phyloP scores from a whole-genome alignment of 2,329 filamentous ascomycete species.

The Macroventuria anomochaeta region DNA sequence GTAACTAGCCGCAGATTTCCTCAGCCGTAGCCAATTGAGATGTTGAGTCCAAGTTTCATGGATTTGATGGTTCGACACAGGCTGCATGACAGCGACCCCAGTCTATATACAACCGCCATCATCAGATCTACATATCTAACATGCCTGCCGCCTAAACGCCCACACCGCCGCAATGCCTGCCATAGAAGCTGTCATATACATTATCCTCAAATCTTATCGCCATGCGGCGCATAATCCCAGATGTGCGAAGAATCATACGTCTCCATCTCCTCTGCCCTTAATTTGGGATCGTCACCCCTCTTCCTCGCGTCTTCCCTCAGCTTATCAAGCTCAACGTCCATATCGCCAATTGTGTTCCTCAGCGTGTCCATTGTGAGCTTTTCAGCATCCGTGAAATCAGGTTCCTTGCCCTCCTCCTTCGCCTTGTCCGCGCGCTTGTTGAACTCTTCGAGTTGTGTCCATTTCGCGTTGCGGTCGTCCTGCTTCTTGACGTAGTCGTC shows the following conservation, averaged over 20 bases:
- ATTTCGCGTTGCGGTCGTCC: slow-evolving; percentile 50
- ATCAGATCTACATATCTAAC: slow-evolving; percentile 4
- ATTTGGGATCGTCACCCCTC: slow-evolving; percentile 43
- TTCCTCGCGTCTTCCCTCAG: slow-evolving; percentile 41
- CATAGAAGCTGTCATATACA: slow-evolving; percentile 9
- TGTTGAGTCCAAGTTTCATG: no score
- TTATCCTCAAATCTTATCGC: slow-evolving; percentile 15
- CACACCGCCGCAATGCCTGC: slow-evolving; percentile 21
- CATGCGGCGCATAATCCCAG: slow-evolving; percentile 46
- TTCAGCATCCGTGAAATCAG: slow-evolving; percentile 30
- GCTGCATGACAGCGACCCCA: neutral
- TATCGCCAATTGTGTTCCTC: slow-evolving; percentile 24
- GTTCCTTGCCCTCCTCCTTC: slow-evolving; percentile 35
- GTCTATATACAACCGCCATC: slow-evolving; percentile 9
- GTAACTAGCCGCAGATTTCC: slow-evolving; percentile 66
- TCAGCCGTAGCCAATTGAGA: slow-evolving; percentile 72
- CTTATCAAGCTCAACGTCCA: slow-evolving; percentile 39
- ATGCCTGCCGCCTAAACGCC: slow-evolving; percentile 7
- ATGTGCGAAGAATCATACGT: slow-evolving; percentile 43
- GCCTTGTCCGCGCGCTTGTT: slow-evolving; percentile 47
- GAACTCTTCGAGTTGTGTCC: slow-evolving; percentile 51
- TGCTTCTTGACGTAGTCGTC: slow-evolving; percentile 58
- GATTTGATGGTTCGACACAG: neutral
- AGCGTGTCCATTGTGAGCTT: slow-evolving; percentile 31
- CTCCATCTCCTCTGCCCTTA: slow-evolving; percentile 44